Base-by-base conservation (phyloP, 768 basidiomycete genomes). In the Russula emetica region DNA sequence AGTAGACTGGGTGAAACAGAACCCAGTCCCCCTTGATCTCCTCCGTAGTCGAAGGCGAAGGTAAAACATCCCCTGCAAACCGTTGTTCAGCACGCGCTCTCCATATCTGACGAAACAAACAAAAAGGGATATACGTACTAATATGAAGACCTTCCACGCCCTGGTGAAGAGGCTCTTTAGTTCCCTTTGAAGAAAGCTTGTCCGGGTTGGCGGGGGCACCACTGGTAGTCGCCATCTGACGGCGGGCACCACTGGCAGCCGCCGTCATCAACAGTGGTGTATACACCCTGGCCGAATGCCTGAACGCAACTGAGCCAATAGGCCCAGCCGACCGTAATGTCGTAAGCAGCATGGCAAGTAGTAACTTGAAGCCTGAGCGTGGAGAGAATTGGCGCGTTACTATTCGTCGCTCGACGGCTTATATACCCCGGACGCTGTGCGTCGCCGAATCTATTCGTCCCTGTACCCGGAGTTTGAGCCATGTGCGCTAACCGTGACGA, bases 1-100 rank as follows among this genome's bases (percentile, higher is more conserved):
- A 84, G 73, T 98, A 98, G 2, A 96, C 94, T 0, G 95, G 95
- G 71, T 96, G 92, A 72, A 94, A 92, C 2, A 97, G 76, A 13
- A 96, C 92, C 92, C 94, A 97, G 69, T 91, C 90, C 2, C 90
- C 90, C 7, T 66, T 71, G 45, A 74, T 44, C 14, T 63, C 47
- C 36, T 57, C 24, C 24, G 55, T 22, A 2, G 45, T 4, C 24
- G 54, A 32, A 32, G 54, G 52, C 8, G 57, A n/a, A 30, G 62
- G 58, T 5, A 54, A 44, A 11, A 63, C 14, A 47, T 64, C 58
- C 54, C 24, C 62, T 66, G 40, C 32, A 24, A n/a, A n/a, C 28
- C 30, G 18, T 9, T n/a, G 32, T 64, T 64, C 18, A 61, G 24
- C 11, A n/a, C 24, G 7, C n/a, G 24, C 16, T 16, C 16, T 16